phyloP scores from a whole-genome alignment of 2,329 filamentous ascomycete species.

The Penicillium brasilianum region DNA sequence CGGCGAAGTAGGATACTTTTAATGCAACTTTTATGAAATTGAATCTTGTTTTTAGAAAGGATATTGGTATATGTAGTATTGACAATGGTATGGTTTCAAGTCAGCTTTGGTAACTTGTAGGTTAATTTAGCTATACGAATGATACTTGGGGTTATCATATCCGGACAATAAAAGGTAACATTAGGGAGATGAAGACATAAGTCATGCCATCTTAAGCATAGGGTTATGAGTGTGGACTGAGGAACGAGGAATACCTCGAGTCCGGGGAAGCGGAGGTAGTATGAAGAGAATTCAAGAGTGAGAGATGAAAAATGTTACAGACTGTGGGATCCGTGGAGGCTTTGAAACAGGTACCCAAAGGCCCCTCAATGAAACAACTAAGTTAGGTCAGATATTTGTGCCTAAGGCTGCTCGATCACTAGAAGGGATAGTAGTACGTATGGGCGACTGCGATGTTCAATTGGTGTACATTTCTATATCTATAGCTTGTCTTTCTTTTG shows the following conservation, averaged over 20 bases:
- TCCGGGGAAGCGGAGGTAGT: too few species aligned
- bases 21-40: conserved; percentile 8
- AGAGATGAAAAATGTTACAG: background rate
- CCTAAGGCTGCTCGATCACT: background rate
- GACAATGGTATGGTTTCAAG: too few species aligned
- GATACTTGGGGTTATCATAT: too few species aligned
- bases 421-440: background rate
- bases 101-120: too few species aligned
- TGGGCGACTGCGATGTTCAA: background rate
- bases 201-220: too few species aligned
- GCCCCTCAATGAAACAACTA: background rate
- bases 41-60: background rate
- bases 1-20: conserved; percentile 16
- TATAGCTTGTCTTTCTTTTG: background rate
- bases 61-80: background rate
- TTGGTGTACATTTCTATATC: background rate
- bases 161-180: too few species aligned
- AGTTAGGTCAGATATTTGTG: background rate
- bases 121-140: too few species aligned
- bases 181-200: too few species aligned
- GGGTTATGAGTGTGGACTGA: too few species aligned
- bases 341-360: too few species aligned
- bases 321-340: background rate
- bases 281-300: background rate
- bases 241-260: background rate